Base-by-base conservation (phyloP, 257 asterid species). In the Solanum megistacrolobum region DNA sequence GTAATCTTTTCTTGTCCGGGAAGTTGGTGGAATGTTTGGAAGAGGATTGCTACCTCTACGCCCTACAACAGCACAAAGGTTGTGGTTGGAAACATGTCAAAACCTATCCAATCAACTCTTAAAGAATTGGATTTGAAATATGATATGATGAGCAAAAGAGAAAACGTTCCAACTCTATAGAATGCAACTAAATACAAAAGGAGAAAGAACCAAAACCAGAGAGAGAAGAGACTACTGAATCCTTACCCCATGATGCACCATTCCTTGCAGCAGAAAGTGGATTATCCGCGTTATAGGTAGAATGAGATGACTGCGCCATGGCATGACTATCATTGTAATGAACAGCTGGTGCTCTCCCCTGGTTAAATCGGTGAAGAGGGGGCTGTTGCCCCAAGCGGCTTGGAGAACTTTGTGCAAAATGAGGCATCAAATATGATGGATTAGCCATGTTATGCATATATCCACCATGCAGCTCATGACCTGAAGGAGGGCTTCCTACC, bases 321-420 rank as follows among this genome's bases (percentile, higher is more conserved):
- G 88, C 48, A 90, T 90, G 92, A 89, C 88, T 90, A 86, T 93
- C 92, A 76, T 90, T 92, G 86, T 94, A 95, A 83, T 92, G 95
- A 87, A 85, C 82, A 31, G 92, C 93, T 72, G 94, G 91, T 52
- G 96, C 86, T 87, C 98, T 92, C 88, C 98, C 98, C 29, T 92
- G 93, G 92, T 88, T 92, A 83, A 89, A 92, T 90, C 93, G 93
- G 91, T 93, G 95, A 84, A 74, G 46, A 10, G 94, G 52, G 4
- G 52, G 94, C 87, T 91, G 94, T 88, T 92, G 95, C 25, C 96
- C 95, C 78, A 94, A 88, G 46, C 96, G 96, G 90, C 97, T 94
- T 55, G 94, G 96, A 74, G 98, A 95, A 91, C 81, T 89, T 88
- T 88, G 97, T 60, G 93, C 87, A 86, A 88, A 87, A 83, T 93